These are phyloP conservation scores for Wickerhamiella allomyrinae DNA, from an alignment of 805 yeast genomes.

Conservation along the genomic window DNA sequence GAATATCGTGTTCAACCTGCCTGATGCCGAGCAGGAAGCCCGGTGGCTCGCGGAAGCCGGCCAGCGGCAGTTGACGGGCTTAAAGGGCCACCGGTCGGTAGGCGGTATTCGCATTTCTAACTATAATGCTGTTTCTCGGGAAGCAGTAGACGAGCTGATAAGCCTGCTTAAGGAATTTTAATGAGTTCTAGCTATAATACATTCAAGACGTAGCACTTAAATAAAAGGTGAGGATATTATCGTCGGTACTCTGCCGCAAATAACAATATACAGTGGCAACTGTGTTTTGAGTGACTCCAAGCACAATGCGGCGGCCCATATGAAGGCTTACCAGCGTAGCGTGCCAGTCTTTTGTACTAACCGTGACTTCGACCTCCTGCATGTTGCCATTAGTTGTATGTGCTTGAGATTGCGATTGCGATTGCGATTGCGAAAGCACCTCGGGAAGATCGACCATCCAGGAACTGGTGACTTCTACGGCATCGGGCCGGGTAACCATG, in stretches of 20 bases:
- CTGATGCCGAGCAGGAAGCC: constrained; percentile 45
- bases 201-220: not conserved
- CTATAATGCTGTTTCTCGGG: constrained; percentile 68
- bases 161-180: constrained; percentile 10
- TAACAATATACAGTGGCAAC: constrained; percentile 12
- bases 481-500: constrained; percentile 15
- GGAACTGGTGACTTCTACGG: constrained; percentile 19
- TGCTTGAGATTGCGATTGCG: not conserved
- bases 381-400: too few species aligned
- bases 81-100: constrained; percentile 92
- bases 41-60: constrained; percentile 58
- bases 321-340: not conserved
- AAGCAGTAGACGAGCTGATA: constrained; percentile 18
- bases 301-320: constrained; percentile 11
- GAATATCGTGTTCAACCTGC: constrained; percentile 84
- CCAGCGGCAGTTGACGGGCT: constrained; percentile 47
- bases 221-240: constrained; percentile 12
- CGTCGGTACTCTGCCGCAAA: constrained; percentile 6
- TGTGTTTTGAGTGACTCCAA: constrained; percentile 10
- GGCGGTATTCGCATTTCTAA: constrained; percentile 94
- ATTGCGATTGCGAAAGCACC: not conserved
- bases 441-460: constrained; percentile 18
- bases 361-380: not conserved
- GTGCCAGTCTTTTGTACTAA: not conserved
- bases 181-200: not conserved